Conservation (phyloP, 306 rosid species). For the cucumber (Cucumis sativus) region Cucumber_9930_V3 NC_026657.2:29695001-29695500, state of each 20-base stretch:
- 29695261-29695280: background rate
- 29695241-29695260: background rate
- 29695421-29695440: slow-evolving; percentile 50
- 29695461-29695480: background rate
- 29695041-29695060: background rate
- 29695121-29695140: background rate
- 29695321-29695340: slow-evolving; percentile 12
- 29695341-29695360: slow-evolving; percentile 88
- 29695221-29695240: background rate
- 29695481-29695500: background rate
- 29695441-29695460: background rate
- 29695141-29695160: background rate
- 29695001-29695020: background rate
- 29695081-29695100: background rate
- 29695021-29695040: background rate
- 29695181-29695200: background rate
- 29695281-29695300: background rate
- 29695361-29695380: slow-evolving; percentile 47
- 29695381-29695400: slow-evolving; percentile 55
- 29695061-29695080: background rate
- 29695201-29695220: background rate
- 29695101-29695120: background rate
- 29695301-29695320: slow-evolving; percentile 2
- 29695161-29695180: background rate
- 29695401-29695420: slow-evolving; percentile 84